These are phyloP conservation scores for Micractinium conductrix DNA, from an alignment of 139 green algal genomes.

Conservation along the genomic window DNA sequence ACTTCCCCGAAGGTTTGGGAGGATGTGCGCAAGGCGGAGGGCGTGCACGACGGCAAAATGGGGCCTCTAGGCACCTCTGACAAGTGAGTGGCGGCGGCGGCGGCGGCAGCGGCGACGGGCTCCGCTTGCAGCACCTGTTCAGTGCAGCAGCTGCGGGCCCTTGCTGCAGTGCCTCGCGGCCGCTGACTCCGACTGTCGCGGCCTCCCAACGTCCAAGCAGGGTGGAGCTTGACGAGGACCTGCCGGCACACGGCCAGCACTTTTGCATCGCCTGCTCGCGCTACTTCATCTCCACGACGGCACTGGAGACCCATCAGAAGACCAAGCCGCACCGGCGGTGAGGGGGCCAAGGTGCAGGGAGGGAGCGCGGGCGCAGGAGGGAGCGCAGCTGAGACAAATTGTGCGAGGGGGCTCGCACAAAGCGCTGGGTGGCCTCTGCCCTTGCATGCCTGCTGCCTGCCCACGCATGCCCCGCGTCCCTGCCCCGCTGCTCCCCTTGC, in stretches of 20 bases:
- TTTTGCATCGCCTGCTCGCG: slow-evolving; percentile 48
- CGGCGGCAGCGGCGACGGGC: too few relatives aligned
- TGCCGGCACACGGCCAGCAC: slow-evolving; percentile 68
- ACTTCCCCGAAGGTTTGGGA: slow-evolving; percentile 76
- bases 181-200: too few relatives aligned
- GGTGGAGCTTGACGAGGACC: slow-evolving; percentile 78
- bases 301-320: slow-evolving; percentile 62
- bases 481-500: background rate
- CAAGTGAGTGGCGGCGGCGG: slow-evolving; percentile 63
- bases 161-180: too few relatives aligned
- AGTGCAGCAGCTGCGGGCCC: background rate
- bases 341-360: too few relatives aligned
- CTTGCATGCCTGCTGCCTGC: too few relatives aligned
- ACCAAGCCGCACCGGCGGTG: slow-evolving; percentile 81
- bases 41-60: slow-evolving; percentile 66
- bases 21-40: slow-evolving; percentile 66
- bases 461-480: background rate
- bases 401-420: too few relatives aligned
- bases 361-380: too few relatives aligned
- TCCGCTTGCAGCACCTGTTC: background rate
- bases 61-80: slow-evolving; percentile 77
- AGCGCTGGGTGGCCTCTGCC: too few relatives aligned
- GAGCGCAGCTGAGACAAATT: too few relatives aligned
- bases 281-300: slow-evolving; percentile 58
- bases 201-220: slow-evolving; percentile 40